phyloP scores from a whole-genome alignment of 78 protist species.

The Dictyostelium firmibasis region DNA sequence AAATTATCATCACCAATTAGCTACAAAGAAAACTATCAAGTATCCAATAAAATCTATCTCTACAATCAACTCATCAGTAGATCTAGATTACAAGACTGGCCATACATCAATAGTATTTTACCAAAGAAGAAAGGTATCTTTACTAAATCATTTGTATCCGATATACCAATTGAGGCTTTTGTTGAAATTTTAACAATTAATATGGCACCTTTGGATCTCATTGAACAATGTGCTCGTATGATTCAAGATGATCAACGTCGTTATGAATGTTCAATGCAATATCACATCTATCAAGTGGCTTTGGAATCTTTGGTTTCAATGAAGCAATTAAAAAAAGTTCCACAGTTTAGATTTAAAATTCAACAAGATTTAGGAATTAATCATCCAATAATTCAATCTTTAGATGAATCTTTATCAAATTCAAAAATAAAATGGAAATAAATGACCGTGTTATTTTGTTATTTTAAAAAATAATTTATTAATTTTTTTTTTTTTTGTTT shows the following conservation, averaged over 20 bases:
- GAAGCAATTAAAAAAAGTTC: not conserved
- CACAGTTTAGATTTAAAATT: not conserved
- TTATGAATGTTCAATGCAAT: not conserved
- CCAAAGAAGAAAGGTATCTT: slow-evolving; percentile 17
- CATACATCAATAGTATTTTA: not conserved
- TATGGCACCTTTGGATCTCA: not conserved
- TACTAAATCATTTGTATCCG: not conserved
- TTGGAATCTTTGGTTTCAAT: not conserved
- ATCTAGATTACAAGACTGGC: not conserved
- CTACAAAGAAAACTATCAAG: not conserved
- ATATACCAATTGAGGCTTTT: not conserved
- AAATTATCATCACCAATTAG: not conserved
- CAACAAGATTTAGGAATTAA: not conserved
- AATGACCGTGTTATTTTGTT: too few relatives aligned
- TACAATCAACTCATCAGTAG: not conserved
- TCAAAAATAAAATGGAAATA: slow-evolving; percentile 27
- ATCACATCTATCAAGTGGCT: not conserved
- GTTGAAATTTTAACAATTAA: not conserved
- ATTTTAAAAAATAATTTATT: not conserved
- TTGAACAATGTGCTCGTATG: not conserved
- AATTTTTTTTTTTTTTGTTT: not conserved
- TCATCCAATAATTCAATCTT: not conserved
- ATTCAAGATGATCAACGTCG: not conserved
- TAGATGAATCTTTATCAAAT: slow-evolving; percentile 17
- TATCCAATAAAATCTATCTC: not conserved